phyloP scores from a whole-genome alignment of 1,139 yeast genomes.

The Blastobotrys elegans region DNA sequence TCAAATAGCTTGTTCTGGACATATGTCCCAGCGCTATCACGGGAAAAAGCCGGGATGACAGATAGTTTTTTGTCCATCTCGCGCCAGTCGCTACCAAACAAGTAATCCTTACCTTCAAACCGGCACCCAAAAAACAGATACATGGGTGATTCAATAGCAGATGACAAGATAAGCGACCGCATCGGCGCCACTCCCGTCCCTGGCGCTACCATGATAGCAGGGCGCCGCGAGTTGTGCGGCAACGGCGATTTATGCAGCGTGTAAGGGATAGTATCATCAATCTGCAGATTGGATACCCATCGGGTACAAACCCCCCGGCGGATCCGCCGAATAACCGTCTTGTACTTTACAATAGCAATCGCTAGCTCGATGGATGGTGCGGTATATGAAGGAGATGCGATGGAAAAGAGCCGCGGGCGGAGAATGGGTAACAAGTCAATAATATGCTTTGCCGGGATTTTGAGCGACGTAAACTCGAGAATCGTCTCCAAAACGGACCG shows the following conservation, averaged over 20 bases:
- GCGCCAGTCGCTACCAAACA: conserved; percentile 57
- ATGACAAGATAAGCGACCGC: conserved; percentile 51
- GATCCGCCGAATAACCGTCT: conserved; percentile 68
- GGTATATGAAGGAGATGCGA: conserved; percentile 48
- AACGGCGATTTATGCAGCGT: conserved; percentile 45
- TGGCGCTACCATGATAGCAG: conserved; percentile 72
- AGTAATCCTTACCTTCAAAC: conserved; percentile 56
- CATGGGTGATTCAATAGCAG: conserved; percentile 17
- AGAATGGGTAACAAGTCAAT: conserved; percentile 74
- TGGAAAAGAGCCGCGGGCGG: conserved; percentile 77
- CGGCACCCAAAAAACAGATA: conserved; percentile 75
- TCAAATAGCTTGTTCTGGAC: conserved; percentile 69
- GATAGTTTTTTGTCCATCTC: conserved; percentile 34
- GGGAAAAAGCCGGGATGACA: conserved; percentile 56
- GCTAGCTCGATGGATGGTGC: conserved; percentile 51
- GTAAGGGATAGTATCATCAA: conserved; percentile 50
- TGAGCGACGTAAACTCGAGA: conserved; percentile 69
- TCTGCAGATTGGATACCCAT: conserved; percentile 54
- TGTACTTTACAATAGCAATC: conserved; percentile 81
- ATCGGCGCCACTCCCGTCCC: conserved; percentile 95
- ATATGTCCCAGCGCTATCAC: conserved; percentile 44
- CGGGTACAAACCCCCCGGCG: conserved; percentile 82
- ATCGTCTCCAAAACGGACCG: conserved; percentile 81
- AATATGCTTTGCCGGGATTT: conserved; percentile 67
- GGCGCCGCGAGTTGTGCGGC: conserved; percentile 35